Evolutionary conservation across 495 filamentous ascomycete species (phyloP), one percentile per base, ranked within the genome.

Genomic region (Penicillium verhagenii): DNA sequence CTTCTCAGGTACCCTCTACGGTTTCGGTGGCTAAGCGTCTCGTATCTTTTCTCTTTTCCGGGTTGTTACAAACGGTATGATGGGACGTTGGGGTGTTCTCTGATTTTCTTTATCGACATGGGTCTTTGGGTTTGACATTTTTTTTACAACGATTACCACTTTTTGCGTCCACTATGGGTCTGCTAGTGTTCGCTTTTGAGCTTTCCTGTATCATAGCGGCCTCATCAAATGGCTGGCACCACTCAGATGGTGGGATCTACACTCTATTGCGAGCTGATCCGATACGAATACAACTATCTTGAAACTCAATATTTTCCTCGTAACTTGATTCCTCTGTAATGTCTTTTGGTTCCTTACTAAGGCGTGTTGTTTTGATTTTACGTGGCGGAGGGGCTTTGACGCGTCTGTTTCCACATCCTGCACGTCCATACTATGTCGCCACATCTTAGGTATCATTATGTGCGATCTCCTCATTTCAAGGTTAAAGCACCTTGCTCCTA

Each of bases 21-120:
- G 93, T 85, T 97, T 97, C 86, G 93, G 93, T 88, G 93, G 93
- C 84, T 97, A 92, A 87, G 62, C 54, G 51, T 66, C 26, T 65
- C 54, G 67, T 67, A 67, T 63, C 51, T 52, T 63, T 64, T 52
- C 61, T 61, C 60, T 68, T 61, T 72, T 73, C 68, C 69, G 70
- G 71, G 68, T 69, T 70, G 69, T 72, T 72, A 73, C 61, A 52
- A 51, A 73, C 64, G 75, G 75, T 76, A 78, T 72, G 72, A 75
- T 65, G 72, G 75, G 75, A 74, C 75, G 75, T 78, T 76, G 72
- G 70, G 75, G 75, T 78, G 75, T 78, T 78, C 68, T 76, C 61
- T 73, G 67, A 68, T 70, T 69, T 73, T 65, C 72, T 69, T 68
- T 73, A 66, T 66, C 59, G 63, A 72, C 70, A 78, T 78, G 75